phyloP scores from a whole-genome alignment of 2,329 filamentous ascomycete species.

The Chrysosporium keratinophilum region DNA sequence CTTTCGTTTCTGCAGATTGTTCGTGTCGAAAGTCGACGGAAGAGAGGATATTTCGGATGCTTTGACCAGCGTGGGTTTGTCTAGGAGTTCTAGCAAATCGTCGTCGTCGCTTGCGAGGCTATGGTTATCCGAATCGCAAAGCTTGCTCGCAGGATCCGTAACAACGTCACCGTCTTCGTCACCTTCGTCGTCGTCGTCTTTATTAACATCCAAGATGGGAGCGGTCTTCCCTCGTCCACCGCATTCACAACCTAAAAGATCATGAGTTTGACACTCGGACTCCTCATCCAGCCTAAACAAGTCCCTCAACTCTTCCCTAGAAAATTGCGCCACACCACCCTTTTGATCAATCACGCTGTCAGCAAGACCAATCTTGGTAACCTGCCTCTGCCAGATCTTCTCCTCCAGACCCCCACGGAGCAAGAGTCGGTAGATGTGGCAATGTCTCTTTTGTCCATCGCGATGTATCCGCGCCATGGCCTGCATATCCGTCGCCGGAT shows the following conservation, averaged over 20 bases:
- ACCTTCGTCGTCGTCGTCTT: conserved; percentile 1
- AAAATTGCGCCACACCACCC: conserved; percentile 50
- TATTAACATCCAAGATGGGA: not conserved
- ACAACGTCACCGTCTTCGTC: not conserved
- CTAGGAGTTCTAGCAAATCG: conserved; percentile 18
- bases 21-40: conserved; percentile 1
- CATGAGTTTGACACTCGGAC: conserved; percentile 56
- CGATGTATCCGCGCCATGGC: conserved; percentile 66
- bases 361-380: conserved; percentile 59
- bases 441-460: conserved; percentile 58
- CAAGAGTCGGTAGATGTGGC: conserved; percentile 59
- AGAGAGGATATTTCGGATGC: conserved; percentile 27
- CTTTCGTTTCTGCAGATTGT: conserved; percentile 23
- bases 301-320: conserved; percentile 54
- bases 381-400: conserved; percentile 64
- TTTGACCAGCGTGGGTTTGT: conserved; percentile 29
- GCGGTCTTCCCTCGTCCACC: conserved; percentile 40
- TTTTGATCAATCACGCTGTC: conserved; percentile 63
- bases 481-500: conserved; percentile 61
- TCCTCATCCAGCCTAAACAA: conserved; percentile 56
- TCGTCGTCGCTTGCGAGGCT: conserved; percentile 17
- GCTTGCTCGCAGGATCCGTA: not conserved
- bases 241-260: conserved; percentile 54
- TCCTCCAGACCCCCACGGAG: conserved; percentile 61
- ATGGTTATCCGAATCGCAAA: not conserved